These are phyloP conservation scores for Eucalyptus albens DNA, from an alignment of 345 rosid genomes.

Conservation along the genomic window DNA sequence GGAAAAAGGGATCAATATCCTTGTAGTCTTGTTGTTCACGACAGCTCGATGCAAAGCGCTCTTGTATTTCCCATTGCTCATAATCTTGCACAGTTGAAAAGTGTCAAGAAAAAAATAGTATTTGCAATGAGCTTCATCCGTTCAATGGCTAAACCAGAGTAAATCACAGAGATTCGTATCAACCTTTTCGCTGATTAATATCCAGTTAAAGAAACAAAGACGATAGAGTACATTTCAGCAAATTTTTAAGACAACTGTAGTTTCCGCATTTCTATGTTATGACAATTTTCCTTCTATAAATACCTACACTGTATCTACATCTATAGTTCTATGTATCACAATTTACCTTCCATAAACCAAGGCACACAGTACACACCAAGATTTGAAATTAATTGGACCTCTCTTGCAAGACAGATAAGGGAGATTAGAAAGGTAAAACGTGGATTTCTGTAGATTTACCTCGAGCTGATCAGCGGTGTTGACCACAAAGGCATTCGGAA, in stretches of 20 bases:
- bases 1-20: background rate
- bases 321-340: too few species aligned
- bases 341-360: background rate
- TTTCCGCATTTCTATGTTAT: too few species aligned
- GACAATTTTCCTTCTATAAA: too few species aligned
- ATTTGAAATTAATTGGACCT: background rate
- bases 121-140: too few species aligned
- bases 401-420: background rate
- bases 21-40: background rate
- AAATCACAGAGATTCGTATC: too few species aligned
- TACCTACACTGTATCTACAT: background rate
- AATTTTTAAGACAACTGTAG: too few species aligned
- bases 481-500: slow-evolving; percentile 24
- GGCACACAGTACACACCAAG: background rate
- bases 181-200: too few species aligned
- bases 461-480: slow-evolving; percentile 1
- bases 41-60: background rate
- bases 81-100: background rate
- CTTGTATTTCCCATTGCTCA: background rate
- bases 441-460: background rate
- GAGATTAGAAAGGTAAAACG: background rate
- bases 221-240: too few species aligned
- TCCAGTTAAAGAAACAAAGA: too few species aligned
- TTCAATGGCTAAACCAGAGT: too few species aligned
- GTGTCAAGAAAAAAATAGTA: background rate